Conservation (phyloP, 73 alveolate genomes). For the Tetrahymena thermophila region DNA sequence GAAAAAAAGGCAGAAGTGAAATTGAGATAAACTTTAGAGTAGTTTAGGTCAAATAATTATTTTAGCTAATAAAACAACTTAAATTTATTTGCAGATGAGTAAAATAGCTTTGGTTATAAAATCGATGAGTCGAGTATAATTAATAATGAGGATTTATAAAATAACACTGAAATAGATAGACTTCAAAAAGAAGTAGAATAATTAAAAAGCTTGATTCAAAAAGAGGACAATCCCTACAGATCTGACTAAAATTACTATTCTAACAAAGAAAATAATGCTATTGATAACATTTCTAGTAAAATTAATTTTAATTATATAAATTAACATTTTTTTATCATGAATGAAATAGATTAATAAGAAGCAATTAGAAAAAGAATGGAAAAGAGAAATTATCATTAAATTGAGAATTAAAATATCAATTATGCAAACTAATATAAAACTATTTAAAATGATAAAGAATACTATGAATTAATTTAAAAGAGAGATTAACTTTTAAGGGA, state of each 20-base stretch:
- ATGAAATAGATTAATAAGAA: not conserved
- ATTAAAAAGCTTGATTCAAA: not conserved
- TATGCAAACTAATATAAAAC: not conserved
- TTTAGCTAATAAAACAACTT: not conserved
- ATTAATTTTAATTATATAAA: not conserved
- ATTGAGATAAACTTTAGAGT: not conserved
- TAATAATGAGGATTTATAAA: not conserved
- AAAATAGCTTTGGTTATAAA: not conserved
- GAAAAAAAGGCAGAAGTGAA: not conserved
- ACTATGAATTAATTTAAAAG: not conserved
- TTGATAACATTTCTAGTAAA: not conserved
- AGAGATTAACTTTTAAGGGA: not conserved
- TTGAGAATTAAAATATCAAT: not conserved
- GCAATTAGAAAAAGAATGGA: not conserved
- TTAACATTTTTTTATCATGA: not conserved
- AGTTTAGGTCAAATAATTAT: not conserved
- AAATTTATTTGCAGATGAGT: not conserved
- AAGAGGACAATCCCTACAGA: not conserved
- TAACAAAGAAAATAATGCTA: not conserved
- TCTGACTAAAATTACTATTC: not conserved
- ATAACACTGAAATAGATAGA: not conserved
- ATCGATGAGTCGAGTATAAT: not conserved
- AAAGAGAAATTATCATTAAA: not conserved
- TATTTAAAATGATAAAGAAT: not conserved
- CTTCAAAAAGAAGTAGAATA: not conserved